Evolutionary conservation across 2,329 filamentous ascomycete genomes (phyloP).

Genomic region (Emergomyces pasteurianus): DNA sequence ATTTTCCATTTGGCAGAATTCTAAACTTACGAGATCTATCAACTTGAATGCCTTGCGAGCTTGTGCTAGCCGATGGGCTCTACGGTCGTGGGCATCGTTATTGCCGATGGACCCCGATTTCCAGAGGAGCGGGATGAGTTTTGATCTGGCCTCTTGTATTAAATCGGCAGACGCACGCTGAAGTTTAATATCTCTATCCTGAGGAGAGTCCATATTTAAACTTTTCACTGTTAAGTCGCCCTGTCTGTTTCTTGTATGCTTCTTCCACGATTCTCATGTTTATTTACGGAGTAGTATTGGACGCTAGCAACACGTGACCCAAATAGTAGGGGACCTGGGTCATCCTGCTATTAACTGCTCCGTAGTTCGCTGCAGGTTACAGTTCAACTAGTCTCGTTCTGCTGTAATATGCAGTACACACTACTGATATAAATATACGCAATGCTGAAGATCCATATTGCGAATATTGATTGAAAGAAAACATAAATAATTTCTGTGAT

Average conservation of each 20-base stretch:
- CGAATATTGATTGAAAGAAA: background rate
- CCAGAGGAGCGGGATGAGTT: conserved; percentile 33
- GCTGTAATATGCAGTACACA: too few relatives aligned
- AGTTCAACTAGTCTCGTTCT: too few relatives aligned
- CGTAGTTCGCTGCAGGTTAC: too few relatives aligned
- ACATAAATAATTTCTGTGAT: background rate
- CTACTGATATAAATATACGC: background rate
- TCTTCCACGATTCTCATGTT: background rate
- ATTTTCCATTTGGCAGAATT: background rate
- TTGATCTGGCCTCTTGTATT: conserved; percentile 30
- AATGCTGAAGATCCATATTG: background rate
- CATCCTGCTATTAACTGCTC: too few relatives aligned
- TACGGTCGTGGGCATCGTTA: conserved; percentile 12
- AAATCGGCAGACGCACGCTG: conserved; percentile 36
- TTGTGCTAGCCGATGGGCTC: conserved; percentile 29
- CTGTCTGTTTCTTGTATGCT: background rate
- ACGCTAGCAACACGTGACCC: background rate
- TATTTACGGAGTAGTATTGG: too few relatives aligned
- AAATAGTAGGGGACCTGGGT: too few relatives aligned
- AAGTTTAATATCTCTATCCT: conserved; percentile 35
- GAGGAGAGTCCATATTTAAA: conserved; percentile 31
- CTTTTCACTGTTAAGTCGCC: background rate
- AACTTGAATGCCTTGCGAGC: conserved; percentile 27
- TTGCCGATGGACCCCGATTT: conserved; percentile 17
- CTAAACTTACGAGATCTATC: conserved; percentile 26